Base-by-base conservation (phyloP, 495 filamentous ascomycete species). In the Penicillium robsamsonii region DNA sequence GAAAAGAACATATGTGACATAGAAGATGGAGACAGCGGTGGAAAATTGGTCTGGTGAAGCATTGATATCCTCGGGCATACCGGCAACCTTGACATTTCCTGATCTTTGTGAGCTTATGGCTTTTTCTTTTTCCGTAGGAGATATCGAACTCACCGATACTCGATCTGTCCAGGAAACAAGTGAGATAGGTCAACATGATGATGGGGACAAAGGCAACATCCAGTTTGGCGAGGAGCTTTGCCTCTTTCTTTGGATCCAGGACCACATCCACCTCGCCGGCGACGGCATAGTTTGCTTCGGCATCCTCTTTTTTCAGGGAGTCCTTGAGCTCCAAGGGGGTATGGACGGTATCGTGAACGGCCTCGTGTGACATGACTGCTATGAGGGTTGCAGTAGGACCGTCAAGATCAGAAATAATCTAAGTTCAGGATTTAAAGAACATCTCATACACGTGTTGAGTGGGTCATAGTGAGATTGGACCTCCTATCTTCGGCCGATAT, bases 1-100 rank as follows among this genome's bases (percentile, higher is more conserved):
- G 53, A 79, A 71, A 11, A 70, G 49, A 6, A 81, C 76, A 50
- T 82, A 82, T 13, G 78, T 80, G 5, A 71, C 78, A 54, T 78
- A 82, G 53, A 81, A 79, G 49, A 81, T 76, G 5, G 79, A 78
- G 0, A 80, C 70, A 3, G 79, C 77, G 7, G 69, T 79, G 1
- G 73, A 71, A 58, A 75, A 80, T 61, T 81, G 66, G 49, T 58
- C 68, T 15, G 59, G 59, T 0, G 74, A 74, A 11, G 76, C 71
- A 3, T 67, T 57, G 44, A 81, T 76, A 50, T 75, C 78, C 47
- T 72, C 70, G 7, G 73, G 70, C 65, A 80, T 77, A 12, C 70
- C 64, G 11, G 72, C 74, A 2, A 78, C 71, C 46, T 78, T 74
- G 57, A 77, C 75, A 56, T 79, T 80, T 31, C 77, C 76, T 78